Evolutionary conservation across 306 rosid species (phyloP), one percentile per base, ranked within the genome.

Genomic region (Pyrus communis): DNA sequence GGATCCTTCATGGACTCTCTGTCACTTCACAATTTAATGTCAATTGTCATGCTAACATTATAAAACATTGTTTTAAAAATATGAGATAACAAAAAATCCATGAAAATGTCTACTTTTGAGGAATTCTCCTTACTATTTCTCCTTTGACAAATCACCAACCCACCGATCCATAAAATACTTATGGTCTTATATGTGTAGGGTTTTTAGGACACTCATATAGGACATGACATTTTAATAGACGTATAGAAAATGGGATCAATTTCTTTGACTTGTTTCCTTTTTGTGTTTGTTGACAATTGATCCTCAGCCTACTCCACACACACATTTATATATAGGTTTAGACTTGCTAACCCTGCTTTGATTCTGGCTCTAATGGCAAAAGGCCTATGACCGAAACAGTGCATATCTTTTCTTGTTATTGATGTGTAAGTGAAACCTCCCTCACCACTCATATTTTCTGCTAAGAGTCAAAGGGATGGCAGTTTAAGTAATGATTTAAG

Each of bases 181-280:
- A 15, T 17, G 17, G 21, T 14, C 19, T 49, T 49, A 49, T 15
- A 49, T 0, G 17, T 15, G 8, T 15, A 49, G 55, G 55, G 5
- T 49, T 49, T 49, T 49, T 4, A 51, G 55, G 55, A 3, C 55
- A 17, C 8, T 15, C 21, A 17, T 9, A 14, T 5, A 49, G 21
- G 19, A 49, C 2, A 38, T 38, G 10, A 38, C 3, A 15, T 49
- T 15, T 49, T 49, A 49, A 35, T 42, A 28, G 21, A 35, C 46
- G 42, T 49, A 49, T 15, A 15, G 18, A 0, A 35, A 19, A 51
- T 51, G 42, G 30, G 78, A 21, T 3, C 65, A 19, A 40, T 65
- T 64, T 64, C 8, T 67, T 67, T 71, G 78, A 75, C 78, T 80
- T 64, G 27, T 69, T 75, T 21, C 63, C 22, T 13, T 74, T 46